Evolutionary conservation across 2,329 filamentous ascomycete genomes (phyloP), one percentile per base, ranked within the genome.

Genomic region (Fusarium gaditjirri): DNA sequence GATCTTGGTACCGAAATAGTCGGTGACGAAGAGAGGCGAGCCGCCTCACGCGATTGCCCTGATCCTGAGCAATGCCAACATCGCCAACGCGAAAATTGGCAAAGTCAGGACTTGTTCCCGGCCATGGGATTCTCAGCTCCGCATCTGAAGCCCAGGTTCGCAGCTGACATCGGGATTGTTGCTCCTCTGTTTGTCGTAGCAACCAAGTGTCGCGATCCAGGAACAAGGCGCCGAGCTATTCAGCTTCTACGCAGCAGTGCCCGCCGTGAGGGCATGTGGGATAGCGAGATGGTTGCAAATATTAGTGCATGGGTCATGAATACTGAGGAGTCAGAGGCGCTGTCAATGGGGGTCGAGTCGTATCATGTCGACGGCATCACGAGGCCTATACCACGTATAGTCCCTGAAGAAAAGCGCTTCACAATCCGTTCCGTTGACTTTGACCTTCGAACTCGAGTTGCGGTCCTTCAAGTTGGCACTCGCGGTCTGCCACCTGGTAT

Each of bases 241-340:
- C 84, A 88, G 77, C 79, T 93, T 41, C 80, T 93, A 61, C 84
- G 85, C 55, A 88, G 85, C 72, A 90, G 87, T 75, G 86, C 89
- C 12, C 84, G 90, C 49, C 84, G 90, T 53, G 91, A 93, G 79
- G 90, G 89, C 27, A 90, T 92, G 85, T 93, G 91, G 91, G 90
- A 93, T 74, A 90, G 87, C 73, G 86, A 88, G 70, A 83, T 90
- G 66, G 83, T 85, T 16, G 87, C 88, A 3, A 84, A 84, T 12
- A 89, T 90, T 71, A 85, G 84, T 50, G 83, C 82, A 64, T 90
- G 87, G 87, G 83, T 90, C 41, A 84, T 87, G 77, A 80, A 83
- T 13, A 82, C 89, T 21, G 88, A 90, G 72, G 88, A 90, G 72
- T 83, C 82, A 11, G 82, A 84, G 6, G 63, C 77, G 9, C 80